Evolutionary conservation across 805 yeast genomes (phyloP).

Genomic region (Starmerella bombicola): DNA sequence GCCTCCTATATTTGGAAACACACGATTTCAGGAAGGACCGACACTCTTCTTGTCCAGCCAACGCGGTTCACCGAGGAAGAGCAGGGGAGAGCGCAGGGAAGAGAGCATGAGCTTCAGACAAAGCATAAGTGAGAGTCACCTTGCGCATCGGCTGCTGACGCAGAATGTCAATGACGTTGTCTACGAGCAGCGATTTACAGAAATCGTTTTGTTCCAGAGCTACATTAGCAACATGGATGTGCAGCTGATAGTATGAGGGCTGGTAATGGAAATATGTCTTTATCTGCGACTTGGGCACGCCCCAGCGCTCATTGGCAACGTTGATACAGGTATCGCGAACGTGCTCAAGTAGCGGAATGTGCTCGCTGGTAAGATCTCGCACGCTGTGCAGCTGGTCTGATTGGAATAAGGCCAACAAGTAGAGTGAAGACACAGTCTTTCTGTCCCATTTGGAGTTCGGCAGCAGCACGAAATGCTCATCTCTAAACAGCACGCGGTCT

Average conservation of each 20-base stretch:
- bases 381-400: slow-evolving; percentile 48
- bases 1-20: too few relatives aligned
- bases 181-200: slow-evolving; percentile 75
- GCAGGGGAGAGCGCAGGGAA: slow-evolving; percentile 28
- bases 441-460: slow-evolving; percentile 97
- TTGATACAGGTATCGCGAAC: slow-evolving; percentile 37
- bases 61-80: too few relatives aligned
- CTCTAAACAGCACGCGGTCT: slow-evolving; percentile 62
- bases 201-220: slow-evolving; percentile 54
- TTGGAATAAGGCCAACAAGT: slow-evolving; percentile 64
- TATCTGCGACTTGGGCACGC: slow-evolving; percentile 43
- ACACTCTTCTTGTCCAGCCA: too few relatives aligned
- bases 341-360: slow-evolving; percentile 44
- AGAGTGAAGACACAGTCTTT: slow-evolving; percentile 50
- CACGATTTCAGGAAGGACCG: too few relatives aligned
- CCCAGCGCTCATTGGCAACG: slow-evolving; percentile 39
- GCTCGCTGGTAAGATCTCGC: slow-evolving; percentile 55
- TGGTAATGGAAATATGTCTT: slow-evolving; percentile 79
- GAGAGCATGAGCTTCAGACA: slow-evolving; percentile 69
- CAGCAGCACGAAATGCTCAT: slow-evolving; percentile 57
- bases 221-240: slow-evolving; percentile 74
- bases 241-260: slow-evolving; percentile 93
- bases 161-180: slow-evolving; percentile 67
- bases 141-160: slow-evolving; percentile 39
- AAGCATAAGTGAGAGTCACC: slow-evolving; percentile 48